Evolutionary conservation across 2,329 filamentous ascomycete species (phyloP), one percentile per base, ranked within the genome.

Genomic region (Paraconiothyrium brasiliense): DNA sequence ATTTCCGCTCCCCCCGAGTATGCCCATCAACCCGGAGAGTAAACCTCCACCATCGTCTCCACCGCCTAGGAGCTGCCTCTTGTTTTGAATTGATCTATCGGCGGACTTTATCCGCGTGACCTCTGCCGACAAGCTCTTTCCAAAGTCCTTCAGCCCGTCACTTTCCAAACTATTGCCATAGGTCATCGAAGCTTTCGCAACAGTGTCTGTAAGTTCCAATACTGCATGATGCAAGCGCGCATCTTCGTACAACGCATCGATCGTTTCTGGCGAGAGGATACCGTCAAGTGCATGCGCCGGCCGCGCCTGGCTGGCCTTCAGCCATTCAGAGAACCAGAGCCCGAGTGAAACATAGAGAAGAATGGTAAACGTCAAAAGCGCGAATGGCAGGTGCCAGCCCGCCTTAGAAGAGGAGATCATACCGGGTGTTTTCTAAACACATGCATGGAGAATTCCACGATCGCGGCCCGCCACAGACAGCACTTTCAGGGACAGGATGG

Each of bases 331-430:
- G 49, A 69, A 65, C 60, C 69, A 67, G n/a, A 69, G 61, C 20
- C 59, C 58, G 43, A 65, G 27, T 1, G 60, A 60, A 3, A 61
- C 63, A 55, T 61, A 72, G 3, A 70, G 55, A 57, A 75, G 56
- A n/a, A 69, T 66, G 4, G 58, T 32, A 27, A 61, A 13, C 2
- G 60, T 37, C 13, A 70, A 46, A 35, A 64, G 56, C 41, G 61
- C 61, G 47, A 71, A 60, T 34, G 64, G 65, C 14, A 74, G 63
- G 66, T 71, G 70, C 71, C 71, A 73, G 65, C 67, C 65, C 59
- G 57, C 49, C 54, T 61, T 71, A n/a, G 52, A 66, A 65, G 68
- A 50, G 69, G 69, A 68, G 69, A 74, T 74, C 69, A 72, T 73
- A 62, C 65, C 55, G 55, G 49, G 59, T 59, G 60, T 62, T 67